These are phyloP conservation scores for Cercophora sp. DNA, from an alignment of 495 filamentous ascomycete species.

Conservation along the genomic window DNA sequence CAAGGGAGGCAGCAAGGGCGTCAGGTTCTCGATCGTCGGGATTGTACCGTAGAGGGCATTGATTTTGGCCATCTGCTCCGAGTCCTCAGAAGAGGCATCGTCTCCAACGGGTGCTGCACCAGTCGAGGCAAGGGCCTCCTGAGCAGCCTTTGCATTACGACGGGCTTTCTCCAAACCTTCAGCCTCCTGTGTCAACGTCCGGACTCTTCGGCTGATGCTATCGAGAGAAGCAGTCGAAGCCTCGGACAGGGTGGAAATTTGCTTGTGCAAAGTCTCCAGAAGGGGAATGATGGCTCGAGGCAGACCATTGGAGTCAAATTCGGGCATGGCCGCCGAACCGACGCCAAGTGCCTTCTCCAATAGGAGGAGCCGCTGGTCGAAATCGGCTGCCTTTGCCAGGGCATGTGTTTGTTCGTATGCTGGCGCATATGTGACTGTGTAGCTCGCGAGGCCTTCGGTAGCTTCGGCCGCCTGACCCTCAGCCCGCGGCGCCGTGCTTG, in stretches of 20 bases:
- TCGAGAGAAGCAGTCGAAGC: slow-evolving; percentile 67
- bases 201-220: slow-evolving; percentile 65
- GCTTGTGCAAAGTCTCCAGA: slow-evolving; percentile 70
- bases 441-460: slow-evolving; percentile 31
- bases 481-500: slow-evolving; percentile 6
- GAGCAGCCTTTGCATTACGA: slow-evolving; percentile 63
- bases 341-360: slow-evolving; percentile 83
- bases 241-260: slow-evolving; percentile 60
- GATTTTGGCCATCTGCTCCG: slow-evolving; percentile 77
- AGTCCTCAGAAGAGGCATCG: slow-evolving; percentile 34
- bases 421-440: slow-evolving; percentile 55
- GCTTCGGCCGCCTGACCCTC: slow-evolving; percentile 5
- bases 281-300: slow-evolving; percentile 71
- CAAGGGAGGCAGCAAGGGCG: slow-evolving; percentile 78
- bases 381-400: slow-evolving; percentile 78
- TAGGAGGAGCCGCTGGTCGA: slow-evolving; percentile 72
- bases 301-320: slow-evolving; percentile 53
- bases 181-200: slow-evolving; percentile 72
- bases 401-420: slow-evolving; percentile 58
- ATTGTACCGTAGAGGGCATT: slow-evolving; percentile 89
- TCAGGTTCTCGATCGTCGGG: slow-evolving; percentile 80
- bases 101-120: slow-evolving; percentile 36
- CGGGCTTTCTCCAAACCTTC: slow-evolving; percentile 71
- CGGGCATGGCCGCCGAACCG: slow-evolving; percentile 60
- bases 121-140: slow-evolving; percentile 52